Percentiles rank a stretch among this genome's conserved stretches.
Conservation (phyloP, 169 alveolate genomes). For the Ichthyophthirius multifiliis region DNA sequence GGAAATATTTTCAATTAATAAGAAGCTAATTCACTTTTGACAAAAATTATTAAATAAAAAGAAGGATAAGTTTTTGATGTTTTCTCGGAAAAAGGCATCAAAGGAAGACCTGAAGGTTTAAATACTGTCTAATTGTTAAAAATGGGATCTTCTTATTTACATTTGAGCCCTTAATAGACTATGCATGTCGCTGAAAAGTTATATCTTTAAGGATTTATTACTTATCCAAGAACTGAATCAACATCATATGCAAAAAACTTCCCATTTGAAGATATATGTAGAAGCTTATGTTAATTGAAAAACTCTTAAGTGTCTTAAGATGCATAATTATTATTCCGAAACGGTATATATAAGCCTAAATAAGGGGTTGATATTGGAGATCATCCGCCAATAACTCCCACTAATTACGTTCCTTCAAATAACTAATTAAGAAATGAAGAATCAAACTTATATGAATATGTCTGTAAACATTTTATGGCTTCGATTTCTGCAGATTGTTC, state of each 20-base stretch:
- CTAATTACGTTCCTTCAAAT: conserved; percentile 35
- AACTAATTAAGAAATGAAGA: conserved; percentile 13
- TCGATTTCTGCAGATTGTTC: conserved; percentile 24
- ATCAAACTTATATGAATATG: conserved; percentile 23
- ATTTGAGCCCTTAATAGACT: conserved; percentile 92
- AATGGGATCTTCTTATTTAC: conserved; percentile 88
- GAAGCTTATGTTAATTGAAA: not conserved
- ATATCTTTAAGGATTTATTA: conserved; percentile 91
- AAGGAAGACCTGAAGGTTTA: conserved; percentile 88
- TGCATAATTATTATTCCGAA: not conserved
- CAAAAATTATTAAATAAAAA: conserved; percentile 24
- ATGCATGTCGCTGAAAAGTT: conserved; percentile 94
- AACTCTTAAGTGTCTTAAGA: not conserved
- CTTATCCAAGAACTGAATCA: conserved; percentile 97
- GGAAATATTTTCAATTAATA: conserved; percentile 23
- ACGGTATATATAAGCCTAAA: conserved; percentile 12
- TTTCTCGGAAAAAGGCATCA: conserved; percentile 38
- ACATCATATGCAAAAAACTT: conserved; percentile 40
- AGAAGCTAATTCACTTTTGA: conserved; percentile 71
- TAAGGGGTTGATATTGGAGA: conserved; percentile 36
- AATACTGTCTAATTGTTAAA: conserved; percentile 93
- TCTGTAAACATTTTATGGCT: conserved; percentile 32
- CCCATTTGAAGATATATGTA: not conserved
- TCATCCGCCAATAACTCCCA: conserved; percentile 48
- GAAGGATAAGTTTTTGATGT: conserved; percentile 51